Evolutionary conservation across 345 rosid genomes (phyloP).

Genomic region (Salix suchowensis): DNA sequence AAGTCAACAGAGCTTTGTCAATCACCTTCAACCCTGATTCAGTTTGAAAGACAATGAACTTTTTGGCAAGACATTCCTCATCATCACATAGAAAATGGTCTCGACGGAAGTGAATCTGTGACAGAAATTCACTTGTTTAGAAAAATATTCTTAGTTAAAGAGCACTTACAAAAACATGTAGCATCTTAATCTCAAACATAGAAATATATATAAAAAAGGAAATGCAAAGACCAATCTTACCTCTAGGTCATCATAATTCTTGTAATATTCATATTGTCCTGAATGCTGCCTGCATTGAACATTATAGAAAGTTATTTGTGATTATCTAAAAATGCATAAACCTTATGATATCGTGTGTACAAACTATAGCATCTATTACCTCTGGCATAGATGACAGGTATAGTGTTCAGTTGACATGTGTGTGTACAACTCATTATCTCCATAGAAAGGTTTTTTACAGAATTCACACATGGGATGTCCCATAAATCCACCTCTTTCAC

Average conservation of each 20-base stretch:
- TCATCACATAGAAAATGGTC: conserved; percentile 95
- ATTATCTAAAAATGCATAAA: not conserved
- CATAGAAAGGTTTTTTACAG: conserved; percentile 80
- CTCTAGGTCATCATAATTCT: conserved; percentile 90
- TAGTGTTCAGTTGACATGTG: conserved; percentile 94
- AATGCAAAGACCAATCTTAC: conserved; percentile 27
- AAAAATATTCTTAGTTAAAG: not conserved
- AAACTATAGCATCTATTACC: conserved; percentile 34
- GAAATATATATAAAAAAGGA: not conserved
- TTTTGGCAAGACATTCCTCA: conserved; percentile 85
- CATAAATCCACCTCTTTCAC: conserved; percentile 91
- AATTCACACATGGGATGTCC: conserved; percentile 97
- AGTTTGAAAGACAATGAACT: conserved; percentile 75
- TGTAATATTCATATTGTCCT: conserved; percentile 83
- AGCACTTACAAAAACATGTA: not conserved
- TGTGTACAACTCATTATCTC: conserved; percentile 83
- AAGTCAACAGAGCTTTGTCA: not conserved
- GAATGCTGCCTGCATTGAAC: conserved; percentile 70
- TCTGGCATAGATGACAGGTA: conserved; percentile 90
- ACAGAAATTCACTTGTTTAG: conserved; percentile 14
- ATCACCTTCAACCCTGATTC: conserved; percentile 90
- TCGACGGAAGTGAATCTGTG: conserved; percentile 79
- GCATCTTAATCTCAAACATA: not conserved
- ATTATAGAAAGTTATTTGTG: not conserved
- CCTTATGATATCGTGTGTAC: not conserved